A percentile compares a stretch with the other conserved stretches of the same genome.
Conservation (phyloP, 164 flowering plant species). For the Annona squamosa region DNA sequence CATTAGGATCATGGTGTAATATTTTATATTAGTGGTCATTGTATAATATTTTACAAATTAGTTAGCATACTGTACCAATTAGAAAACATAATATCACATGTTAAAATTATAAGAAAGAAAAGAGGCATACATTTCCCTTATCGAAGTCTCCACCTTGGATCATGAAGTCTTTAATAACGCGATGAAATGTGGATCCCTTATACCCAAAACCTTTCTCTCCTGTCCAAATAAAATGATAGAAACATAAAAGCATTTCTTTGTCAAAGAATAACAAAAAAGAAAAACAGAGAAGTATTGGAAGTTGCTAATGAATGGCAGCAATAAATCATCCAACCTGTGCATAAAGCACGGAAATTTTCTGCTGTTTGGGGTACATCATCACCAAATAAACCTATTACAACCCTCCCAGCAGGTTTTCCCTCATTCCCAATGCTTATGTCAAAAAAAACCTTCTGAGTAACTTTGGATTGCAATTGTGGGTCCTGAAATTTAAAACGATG, state of each 20-base stretch:
- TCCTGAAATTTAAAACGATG: slow-evolving; percentile 31
- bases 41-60: no score
- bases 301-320: background rate
- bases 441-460: slow-evolving; percentile 75
- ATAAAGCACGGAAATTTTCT: slow-evolving; percentile 91
- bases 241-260: background rate
- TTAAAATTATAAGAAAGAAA: background rate
- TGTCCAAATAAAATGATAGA: slow-evolving; percentile 16
- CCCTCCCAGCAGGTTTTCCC: slow-evolving; percentile 70
- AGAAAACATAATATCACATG: no score
- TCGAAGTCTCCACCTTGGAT: slow-evolving; percentile 46
- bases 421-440: slow-evolving; percentile 88
- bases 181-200: slow-evolving; percentile 82
- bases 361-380: slow-evolving; percentile 95
- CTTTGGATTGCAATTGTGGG: slow-evolving; percentile 54
- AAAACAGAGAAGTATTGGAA: background rate
- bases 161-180: slow-evolving; percentile 97
- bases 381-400: slow-evolving; percentile 90
- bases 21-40: no score
- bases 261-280: background rate
- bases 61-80: no score
- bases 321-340: slow-evolving; percentile 59
- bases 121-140: slow-evolving; percentile 26
- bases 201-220: slow-evolving; percentile 97
- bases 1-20: no score